Percentiles rank a stretch among this genome's conserved stretches.
Conservation (phyloP, 1,139 yeast genomes). For the Candida sp. region DNA sequence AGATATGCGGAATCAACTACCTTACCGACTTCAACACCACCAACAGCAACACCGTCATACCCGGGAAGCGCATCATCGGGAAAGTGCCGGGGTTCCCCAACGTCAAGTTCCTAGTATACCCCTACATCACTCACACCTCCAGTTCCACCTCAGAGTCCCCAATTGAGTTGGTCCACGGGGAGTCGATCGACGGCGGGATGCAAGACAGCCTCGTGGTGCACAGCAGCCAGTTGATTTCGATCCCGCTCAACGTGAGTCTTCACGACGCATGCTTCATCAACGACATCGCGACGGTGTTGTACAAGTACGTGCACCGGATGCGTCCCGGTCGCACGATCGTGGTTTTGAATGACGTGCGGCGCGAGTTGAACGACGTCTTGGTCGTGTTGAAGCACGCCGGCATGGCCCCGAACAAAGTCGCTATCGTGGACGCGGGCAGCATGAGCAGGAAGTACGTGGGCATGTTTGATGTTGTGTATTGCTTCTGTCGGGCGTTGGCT, state of each 20-base stretch:
- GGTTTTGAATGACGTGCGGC: slow-evolving; percentile 29
- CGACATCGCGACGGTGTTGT: slow-evolving; percentile 43
- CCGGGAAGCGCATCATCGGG: slow-evolving; percentile 17
- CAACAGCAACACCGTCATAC: slow-evolving; percentile 1
- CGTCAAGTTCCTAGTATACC: slow-evolving; percentile 36
- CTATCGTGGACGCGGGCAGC: slow-evolving; percentile 29
- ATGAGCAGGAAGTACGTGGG: slow-evolving; percentile 18
- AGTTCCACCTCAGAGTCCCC: background rate
- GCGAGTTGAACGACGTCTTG: slow-evolving; percentile 42
- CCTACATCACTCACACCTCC: slow-evolving; percentile 25
- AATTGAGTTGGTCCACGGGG: slow-evolving; percentile 33
- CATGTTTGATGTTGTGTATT: slow-evolving; percentile 27
- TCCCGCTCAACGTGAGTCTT: slow-evolving; percentile 36
- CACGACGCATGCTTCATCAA: slow-evolving; percentile 42
- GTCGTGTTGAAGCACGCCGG: slow-evolving; percentile 35
- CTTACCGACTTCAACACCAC: slow-evolving; percentile 22
- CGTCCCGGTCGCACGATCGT: slow-evolving; percentile 25
- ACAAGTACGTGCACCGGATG: slow-evolving; percentile 19
- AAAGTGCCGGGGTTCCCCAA: slow-evolving; percentile 8
- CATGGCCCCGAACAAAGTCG: slow-evolving; percentile 29
- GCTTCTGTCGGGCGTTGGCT: slow-evolving; percentile 20
- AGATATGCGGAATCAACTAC: slow-evolving; percentile 33
- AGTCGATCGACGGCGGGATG: slow-evolving; percentile 43
- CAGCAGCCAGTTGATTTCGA: slow-evolving; percentile 24
- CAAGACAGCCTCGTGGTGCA: slow-evolving; percentile 41